A percentile compares a stretch with the other conserved stretches of the same genome.
phyloP scores from a whole-genome alignment of 441 rosid species.

The Brassica hybrid region DNA sequence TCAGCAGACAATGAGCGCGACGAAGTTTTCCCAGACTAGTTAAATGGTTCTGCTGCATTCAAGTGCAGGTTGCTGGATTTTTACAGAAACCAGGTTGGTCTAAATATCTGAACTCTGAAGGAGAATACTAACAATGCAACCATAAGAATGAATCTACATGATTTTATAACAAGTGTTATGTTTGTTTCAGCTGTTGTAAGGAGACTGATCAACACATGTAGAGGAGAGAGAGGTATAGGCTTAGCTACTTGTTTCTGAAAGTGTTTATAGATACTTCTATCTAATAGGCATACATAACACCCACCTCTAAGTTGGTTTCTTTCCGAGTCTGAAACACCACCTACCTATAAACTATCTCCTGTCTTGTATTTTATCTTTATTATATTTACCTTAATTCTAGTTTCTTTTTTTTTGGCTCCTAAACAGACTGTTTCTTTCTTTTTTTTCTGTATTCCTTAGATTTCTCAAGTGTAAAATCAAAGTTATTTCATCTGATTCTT shows the following conservation, averaged over 20 bases:
- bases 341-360: slow-evolving; percentile 6
- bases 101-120: background rate
- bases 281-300: slow-evolving; percentile 42
- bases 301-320: slow-evolving; percentile 20
- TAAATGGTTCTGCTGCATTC: slow-evolving; percentile 18
- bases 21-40: slow-evolving; percentile 50
- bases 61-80: slow-evolving; percentile 28
- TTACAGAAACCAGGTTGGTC: slow-evolving; percentile 36
- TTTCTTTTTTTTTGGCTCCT: slow-evolving; percentile 3
- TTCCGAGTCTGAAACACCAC: slow-evolving; percentile 28
- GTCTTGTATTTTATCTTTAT: slow-evolving; percentile 40
- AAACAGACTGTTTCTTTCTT: background rate
- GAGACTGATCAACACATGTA: slow-evolving; percentile 39
- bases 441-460: slow-evolving; percentile 27
- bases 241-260: slow-evolving; percentile 41
- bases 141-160: slow-evolving; percentile 3
- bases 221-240: slow-evolving; percentile 35
- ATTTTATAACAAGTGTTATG: background rate
- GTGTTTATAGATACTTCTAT: slow-evolving; percentile 43
- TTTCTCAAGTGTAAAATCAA: slow-evolving; percentile 36
- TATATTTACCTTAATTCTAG: slow-evolving; percentile 29
- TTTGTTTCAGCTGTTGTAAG: slow-evolving; percentile 39
- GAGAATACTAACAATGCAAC: background rate
- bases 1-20: slow-evolving; percentile 43
- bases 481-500: background rate